These are phyloP conservation scores for Wickerhamiella cacticola DNA, from an alignment of 805 yeast species.

Conservation along the genomic window DNA sequence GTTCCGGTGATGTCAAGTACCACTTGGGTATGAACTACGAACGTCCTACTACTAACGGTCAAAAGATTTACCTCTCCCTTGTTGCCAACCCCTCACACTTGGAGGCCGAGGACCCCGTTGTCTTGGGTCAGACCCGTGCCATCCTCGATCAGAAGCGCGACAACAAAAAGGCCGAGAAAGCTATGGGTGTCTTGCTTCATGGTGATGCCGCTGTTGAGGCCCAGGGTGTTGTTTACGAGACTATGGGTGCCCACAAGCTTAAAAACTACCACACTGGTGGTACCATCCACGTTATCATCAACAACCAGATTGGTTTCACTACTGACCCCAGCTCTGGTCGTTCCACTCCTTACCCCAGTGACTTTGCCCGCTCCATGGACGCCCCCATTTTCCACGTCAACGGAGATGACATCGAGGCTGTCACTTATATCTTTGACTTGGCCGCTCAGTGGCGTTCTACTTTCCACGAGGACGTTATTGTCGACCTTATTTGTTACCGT, in stretches of 20 bases:
- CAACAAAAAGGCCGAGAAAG: slow-evolving; percentile 61
- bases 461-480: slow-evolving; percentile 91
- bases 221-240: slow-evolving; percentile 98
- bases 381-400: slow-evolving; percentile 99
- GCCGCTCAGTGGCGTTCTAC: slow-evolving; percentile 98
- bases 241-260: slow-evolving; percentile 84
- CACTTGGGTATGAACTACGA: slow-evolving; percentile 98
- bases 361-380: slow-evolving; percentile 88
- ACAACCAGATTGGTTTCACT: slow-evolving; percentile 98
- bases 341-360: slow-evolving; percentile 96
- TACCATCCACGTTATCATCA: slow-evolving; percentile 88
- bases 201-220: slow-evolving; percentile 99
- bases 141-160: slow-evolving; percentile 85
- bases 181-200: slow-evolving; percentile 84
- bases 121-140: slow-evolving; percentile 94
- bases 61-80: slow-evolving; percentile 83
- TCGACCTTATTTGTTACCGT: slow-evolving; percentile 97
- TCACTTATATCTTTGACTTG: slow-evolving; percentile 78
- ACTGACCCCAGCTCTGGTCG: slow-evolving; percentile 97
- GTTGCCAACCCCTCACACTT: slow-evolving; percentile 99
- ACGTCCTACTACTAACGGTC: slow-evolving; percentile 98
- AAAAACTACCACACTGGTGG: slow-evolving; percentile 98
- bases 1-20: slow-evolving; percentile 98
- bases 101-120: slow-evolving; percentile 99
- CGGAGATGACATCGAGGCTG: slow-evolving; percentile 94